These are phyloP conservation scores for Aspergillus steynii DNA, from an alignment of 495 filamentous ascomycete genomes.

Conservation along the genomic window DNA sequence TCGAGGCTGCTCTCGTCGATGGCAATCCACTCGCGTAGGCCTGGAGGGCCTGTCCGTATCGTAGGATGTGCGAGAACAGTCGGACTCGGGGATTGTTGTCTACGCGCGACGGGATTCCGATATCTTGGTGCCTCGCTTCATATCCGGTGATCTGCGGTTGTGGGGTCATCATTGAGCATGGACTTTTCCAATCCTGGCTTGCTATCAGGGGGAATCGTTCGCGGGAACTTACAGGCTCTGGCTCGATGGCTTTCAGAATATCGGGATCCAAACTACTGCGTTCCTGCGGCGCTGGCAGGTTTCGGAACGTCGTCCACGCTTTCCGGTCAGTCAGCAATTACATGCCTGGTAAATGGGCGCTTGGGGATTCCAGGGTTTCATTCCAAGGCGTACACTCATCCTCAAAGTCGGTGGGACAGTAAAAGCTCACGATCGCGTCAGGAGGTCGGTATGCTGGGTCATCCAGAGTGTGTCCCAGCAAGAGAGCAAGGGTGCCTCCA, in stretches of 20 bases:
- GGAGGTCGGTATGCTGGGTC: slow-evolving; percentile 36
- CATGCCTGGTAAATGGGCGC: background rate
- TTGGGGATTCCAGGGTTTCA: background rate
- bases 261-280: no score
- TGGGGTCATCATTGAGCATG: no score
- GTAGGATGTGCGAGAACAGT: background rate
- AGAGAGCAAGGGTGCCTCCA: slow-evolving; percentile 54
- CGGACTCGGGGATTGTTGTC: background rate
- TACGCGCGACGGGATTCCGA: background rate
- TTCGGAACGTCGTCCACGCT: background rate
- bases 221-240: no score
- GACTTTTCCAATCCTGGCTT: no score
- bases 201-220: no score
- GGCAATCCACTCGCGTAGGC: background rate
- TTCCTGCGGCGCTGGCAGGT: no score
- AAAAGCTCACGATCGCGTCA: slow-evolving; percentile 52
- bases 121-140: background rate
- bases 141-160: background rate
- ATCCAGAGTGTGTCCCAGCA: slow-evolving; percentile 38
- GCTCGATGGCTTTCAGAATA: no score
- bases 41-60: background rate
- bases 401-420: slow-evolving; percentile 48
- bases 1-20: background rate
- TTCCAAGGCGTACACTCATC: slow-evolving; percentile 11
- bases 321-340: background rate